Evolutionary conservation across 2,329 filamentous ascomycete species (phyloP).

Genomic region (Cladosporium sphaerospermum): DNA sequence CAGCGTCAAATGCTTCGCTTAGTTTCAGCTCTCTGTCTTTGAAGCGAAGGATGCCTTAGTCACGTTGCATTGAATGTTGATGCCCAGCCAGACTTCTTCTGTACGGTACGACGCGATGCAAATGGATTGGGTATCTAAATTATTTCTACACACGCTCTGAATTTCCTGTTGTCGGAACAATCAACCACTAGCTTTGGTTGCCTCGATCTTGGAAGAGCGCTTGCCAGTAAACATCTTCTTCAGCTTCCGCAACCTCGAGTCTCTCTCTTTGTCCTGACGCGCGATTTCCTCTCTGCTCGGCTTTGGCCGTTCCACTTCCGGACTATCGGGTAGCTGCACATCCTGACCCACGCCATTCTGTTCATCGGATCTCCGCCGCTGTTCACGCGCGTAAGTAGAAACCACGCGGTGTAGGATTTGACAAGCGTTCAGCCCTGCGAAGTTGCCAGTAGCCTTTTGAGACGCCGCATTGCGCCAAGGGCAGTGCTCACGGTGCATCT

Average conservation of each 20-base stretch:
- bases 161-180: too few relatives aligned
- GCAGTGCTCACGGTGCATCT: slow-evolving; percentile 33
- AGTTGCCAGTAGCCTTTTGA: slow-evolving; percentile 29
- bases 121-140: not conserved
- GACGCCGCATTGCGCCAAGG: slow-evolving; percentile 31
- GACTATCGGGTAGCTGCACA: not conserved
- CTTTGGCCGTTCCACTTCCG: not conserved
- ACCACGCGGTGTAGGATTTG: slow-evolving; percentile 29
- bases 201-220: slow-evolving; percentile 16
- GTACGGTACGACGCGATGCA: too few relatives aligned
- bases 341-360: slow-evolving; percentile 9
- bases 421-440: slow-evolving; percentile 27
- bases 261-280: slow-evolving; percentile 29
- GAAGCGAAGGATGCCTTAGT: too few relatives aligned
- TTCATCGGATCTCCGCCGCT: slow-evolving; percentile 24
- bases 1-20: too few relatives aligned
- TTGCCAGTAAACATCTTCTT: slow-evolving; percentile 32
- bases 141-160: not conserved
- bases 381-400: slow-evolving; percentile 26
- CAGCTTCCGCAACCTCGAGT: slow-evolving; percentile 27
- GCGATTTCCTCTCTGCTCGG: slow-evolving; percentile 25
- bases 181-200: not conserved
- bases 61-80: too few relatives aligned
- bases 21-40: too few relatives aligned
- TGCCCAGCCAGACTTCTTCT: too few relatives aligned